phyloP scores from a whole-genome alignment of 2,329 filamentous ascomycete species.

The Clonostachys byssicola region DNA sequence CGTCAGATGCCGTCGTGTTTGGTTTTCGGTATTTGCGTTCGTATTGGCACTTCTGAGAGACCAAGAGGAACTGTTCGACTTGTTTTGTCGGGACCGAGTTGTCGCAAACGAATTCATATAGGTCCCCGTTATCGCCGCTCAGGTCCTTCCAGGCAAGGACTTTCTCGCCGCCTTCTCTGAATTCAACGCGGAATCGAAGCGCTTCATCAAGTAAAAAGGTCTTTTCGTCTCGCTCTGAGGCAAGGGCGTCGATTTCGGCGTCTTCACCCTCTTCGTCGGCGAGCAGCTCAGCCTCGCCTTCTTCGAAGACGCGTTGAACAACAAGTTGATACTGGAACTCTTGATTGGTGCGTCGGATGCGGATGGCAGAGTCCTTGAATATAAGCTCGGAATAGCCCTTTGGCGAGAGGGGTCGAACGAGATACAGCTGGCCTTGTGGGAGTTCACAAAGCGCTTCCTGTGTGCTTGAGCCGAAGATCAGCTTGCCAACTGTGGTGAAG shows the following conservation, averaged over 20 bases:
- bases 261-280: slow-evolving; percentile 88
- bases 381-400: slow-evolving; percentile 99
- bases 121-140: slow-evolving; percentile 86
- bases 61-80: slow-evolving; percentile 74
- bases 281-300: slow-evolving; percentile 89
- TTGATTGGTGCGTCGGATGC: slow-evolving; percentile 87
- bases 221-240: slow-evolving; percentile 89
- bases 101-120: slow-evolving; percentile 99
- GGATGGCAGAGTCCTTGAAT: slow-evolving; percentile 93
- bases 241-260: slow-evolving; percentile 68
- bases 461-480: slow-evolving; percentile 80
- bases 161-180: slow-evolving; percentile 74
- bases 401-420: slow-evolving; percentile 89
- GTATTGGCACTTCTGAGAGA: slow-evolving; percentile 92
- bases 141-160: slow-evolving; percentile 93
- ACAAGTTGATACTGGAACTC: slow-evolving; percentile 98
- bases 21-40: slow-evolving; percentile 88
- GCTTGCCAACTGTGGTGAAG: slow-evolving; percentile 68
- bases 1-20: slow-evolving; percentile 73
- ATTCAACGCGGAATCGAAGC: slow-evolving; percentile 81
- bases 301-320: slow-evolving; percentile 92
- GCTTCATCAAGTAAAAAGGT: slow-evolving; percentile 92
- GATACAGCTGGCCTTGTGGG: slow-evolving; percentile 92
- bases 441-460: slow-evolving; percentile 95
- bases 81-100: slow-evolving; percentile 63